These are phyloP conservation scores for Grosmannia huntii DNA, from an alignment of 2,329 filamentous ascomycete species.

Conservation along the genomic window DNA sequence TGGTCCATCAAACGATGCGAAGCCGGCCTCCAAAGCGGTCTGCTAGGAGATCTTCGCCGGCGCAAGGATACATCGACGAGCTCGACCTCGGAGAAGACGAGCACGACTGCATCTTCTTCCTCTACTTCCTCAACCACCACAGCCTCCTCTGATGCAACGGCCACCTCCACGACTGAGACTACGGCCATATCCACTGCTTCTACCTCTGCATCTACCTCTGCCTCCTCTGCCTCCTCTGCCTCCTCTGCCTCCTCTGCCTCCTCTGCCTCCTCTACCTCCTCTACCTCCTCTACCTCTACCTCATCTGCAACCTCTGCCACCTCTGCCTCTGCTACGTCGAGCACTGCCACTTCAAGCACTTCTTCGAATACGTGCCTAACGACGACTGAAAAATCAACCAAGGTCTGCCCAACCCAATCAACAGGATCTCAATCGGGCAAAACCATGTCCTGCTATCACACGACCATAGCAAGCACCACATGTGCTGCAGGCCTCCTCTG, in stretches of 20 bases:
- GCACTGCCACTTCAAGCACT: conserved; percentile 10
- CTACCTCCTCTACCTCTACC: conserved; percentile 25
- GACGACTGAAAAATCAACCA: conserved; percentile 21
- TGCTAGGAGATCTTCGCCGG: conserved; percentile 13
- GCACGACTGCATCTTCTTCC: neutral
- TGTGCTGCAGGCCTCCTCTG: conserved; percentile 34
- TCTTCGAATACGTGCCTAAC: conserved; percentile 16
- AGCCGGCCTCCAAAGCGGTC: neutral
- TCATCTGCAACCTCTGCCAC: conserved; percentile 22
- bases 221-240: neutral
- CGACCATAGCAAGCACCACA: conserved; percentile 19
- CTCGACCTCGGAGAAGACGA: neutral
- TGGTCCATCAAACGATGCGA: conserved; percentile 22
- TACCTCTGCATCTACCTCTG: no score
- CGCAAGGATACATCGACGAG: conserved; percentile 5
- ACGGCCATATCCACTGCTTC: no score
- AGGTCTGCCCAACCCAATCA: conserved; percentile 26
- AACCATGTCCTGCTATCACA: conserved; percentile 27
- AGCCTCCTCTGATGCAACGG: neutral
- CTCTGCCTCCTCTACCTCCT: conserved; percentile 4
- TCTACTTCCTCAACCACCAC: neutral
- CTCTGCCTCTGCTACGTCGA: conserved; percentile 5
- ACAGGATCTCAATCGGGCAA: conserved; percentile 21
- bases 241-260: conserved; percentile 1
- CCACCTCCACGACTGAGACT: conserved; percentile 1